These are phyloP conservation scores for Leishmania mexicana DNA, from an alignment of 208 protist genomes.

Conservation along the genomic window DNA sequence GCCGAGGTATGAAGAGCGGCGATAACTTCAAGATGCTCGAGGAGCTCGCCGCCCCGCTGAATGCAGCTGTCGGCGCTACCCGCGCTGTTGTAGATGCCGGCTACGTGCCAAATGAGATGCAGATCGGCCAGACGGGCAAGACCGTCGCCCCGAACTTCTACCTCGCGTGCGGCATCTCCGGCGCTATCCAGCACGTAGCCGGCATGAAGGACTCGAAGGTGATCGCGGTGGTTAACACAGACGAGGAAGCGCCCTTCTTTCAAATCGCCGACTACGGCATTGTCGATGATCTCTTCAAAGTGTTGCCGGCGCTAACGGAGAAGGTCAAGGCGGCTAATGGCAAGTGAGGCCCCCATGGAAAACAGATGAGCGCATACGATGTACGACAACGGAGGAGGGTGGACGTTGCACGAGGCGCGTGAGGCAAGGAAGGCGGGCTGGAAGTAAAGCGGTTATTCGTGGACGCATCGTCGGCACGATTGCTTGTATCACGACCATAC, in stretches of 20 bases:
- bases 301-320: conserved; percentile 92
- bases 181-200: conserved; percentile 96
- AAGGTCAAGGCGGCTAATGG: conserved; percentile 61
- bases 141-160: conserved; percentile 99
- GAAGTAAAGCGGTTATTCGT: background rate
- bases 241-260: conserved; percentile 98
- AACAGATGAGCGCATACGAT: background rate
- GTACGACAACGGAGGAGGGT: background rate
- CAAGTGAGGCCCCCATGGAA: conserved; percentile 21
- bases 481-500: background rate
- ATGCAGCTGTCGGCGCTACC: conserved; percentile 96
- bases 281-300: conserved; percentile 96
- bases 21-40: conserved; percentile 99
- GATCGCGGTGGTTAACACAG: conserved; percentile 97
- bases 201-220: conserved; percentile 99
- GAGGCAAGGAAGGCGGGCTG: background rate
- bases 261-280: conserved; percentile 97
- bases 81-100: conserved; percentile 97
- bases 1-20: conserved; percentile 95
- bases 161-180: conserved; percentile 96
- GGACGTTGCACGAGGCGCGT: background rate
- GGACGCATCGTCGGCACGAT: background rate
- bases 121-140: conserved; percentile 99
- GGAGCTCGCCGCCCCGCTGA: conserved; percentile 93
- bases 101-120: conserved; percentile 94